phyloP scores from a whole-genome alignment of 2,329 filamentous ascomycete species.

The Grosmannia serpens region DNA sequence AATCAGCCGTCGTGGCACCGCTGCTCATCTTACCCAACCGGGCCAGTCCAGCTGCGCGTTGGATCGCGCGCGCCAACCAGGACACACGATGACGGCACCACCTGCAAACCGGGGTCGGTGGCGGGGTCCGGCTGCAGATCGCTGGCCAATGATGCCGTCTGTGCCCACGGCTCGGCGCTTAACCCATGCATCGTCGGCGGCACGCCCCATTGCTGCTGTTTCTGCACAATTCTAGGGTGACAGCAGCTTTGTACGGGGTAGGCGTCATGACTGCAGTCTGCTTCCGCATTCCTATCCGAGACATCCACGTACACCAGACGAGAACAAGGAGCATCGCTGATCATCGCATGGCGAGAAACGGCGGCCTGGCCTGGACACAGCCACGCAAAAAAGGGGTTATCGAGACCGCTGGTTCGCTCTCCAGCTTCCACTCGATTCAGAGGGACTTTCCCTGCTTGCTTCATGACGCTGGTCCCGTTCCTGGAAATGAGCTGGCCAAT shows the following conservation, averaged over 20 bases:
- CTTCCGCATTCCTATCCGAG: too few relatives aligned
- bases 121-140: conserved; percentile 2
- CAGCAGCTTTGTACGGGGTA: too few relatives aligned
- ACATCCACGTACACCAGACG: too few relatives aligned
- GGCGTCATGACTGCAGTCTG: too few relatives aligned
- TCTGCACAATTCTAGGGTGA: too few relatives aligned
- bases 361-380: too few relatives aligned
- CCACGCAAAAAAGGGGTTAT: too few relatives aligned
- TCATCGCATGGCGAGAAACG: too few relatives aligned
- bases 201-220: too few relatives aligned
- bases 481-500: neutral
- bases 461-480: neutral
- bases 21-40: conserved; percentile 24
- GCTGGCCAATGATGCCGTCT: conserved; percentile 13
- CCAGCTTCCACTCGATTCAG: too few relatives aligned
- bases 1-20: conserved; percentile 19
- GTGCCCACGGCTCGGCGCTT: conserved; percentile 14
- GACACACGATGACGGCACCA: neutral
- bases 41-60: conserved; percentile 13
- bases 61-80: conserved; percentile 29
- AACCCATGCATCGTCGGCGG: conserved; percentile 4
- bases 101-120: neutral
- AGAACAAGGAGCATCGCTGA: too few relatives aligned
- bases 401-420: too few relatives aligned
- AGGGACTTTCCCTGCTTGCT: neutral